phyloP scores from a whole-genome alignment of 441 rosid genomes.

The Jatropha multifida region DNA sequence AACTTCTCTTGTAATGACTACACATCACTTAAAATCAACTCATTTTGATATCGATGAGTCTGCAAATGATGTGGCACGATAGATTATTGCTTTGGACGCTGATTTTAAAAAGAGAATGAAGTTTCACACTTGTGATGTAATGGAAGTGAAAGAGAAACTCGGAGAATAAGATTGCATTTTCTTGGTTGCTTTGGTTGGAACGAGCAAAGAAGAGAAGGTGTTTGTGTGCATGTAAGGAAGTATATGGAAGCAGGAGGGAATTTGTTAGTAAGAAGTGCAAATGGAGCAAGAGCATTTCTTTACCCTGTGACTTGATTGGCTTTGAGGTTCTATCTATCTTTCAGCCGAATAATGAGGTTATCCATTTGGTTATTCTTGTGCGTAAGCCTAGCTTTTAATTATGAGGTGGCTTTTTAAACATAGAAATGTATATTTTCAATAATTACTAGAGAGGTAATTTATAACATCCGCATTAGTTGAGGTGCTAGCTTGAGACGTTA shows the following conservation, averaged over 20 bases:
- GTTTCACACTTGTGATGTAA: conserved; percentile 40
- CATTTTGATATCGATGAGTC: conserved; percentile 42
- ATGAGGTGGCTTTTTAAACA: too few species aligned
- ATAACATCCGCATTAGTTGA: too few species aligned
- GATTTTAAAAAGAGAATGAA: conserved; percentile 46
- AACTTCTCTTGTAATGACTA: conserved; percentile 45
- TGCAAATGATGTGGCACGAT: conserved; percentile 35
- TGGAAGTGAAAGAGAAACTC: conserved; percentile 37
- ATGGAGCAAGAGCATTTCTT: conserved; percentile 58
- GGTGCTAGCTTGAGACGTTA: too few species aligned
- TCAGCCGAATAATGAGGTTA: conserved; percentile 47
- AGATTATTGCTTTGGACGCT: conserved; percentile 37
- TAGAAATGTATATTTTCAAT: background rate
- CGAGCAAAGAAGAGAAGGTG: conserved; percentile 32
- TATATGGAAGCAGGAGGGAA: conserved; percentile 26
- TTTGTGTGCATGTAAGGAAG: conserved; percentile 6
- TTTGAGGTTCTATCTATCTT: conserved; percentile 53
- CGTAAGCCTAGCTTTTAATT: conserved; percentile 22
- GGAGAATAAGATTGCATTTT: conserved; percentile 45
- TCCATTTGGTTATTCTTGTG: conserved; percentile 38
- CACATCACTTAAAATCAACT: conserved; percentile 36
- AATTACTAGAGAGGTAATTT: background rate
- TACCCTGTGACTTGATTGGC: conserved; percentile 48
- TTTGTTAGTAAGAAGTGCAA: conserved; percentile 50
- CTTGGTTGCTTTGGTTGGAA: conserved; percentile 56